These are phyloP conservation scores for Chaetomidium leptoderma DNA, from an alignment of 495 filamentous ascomycete species.

Conservation along the genomic window DNA sequence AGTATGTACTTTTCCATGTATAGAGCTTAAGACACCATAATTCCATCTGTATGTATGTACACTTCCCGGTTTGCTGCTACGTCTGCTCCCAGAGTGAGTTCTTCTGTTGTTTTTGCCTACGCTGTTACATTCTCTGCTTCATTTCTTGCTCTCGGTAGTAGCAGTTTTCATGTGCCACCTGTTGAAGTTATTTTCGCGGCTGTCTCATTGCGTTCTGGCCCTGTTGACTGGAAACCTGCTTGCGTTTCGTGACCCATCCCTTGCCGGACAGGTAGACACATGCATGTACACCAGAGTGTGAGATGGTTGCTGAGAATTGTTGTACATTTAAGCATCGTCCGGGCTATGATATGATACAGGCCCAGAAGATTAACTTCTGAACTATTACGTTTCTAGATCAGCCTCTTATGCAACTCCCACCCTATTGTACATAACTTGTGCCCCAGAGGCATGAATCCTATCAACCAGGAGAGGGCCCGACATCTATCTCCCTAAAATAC, in stretches of 20 bases:
- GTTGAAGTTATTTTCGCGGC: too few species aligned
- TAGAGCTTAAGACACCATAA: not conserved
- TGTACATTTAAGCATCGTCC: not conserved
- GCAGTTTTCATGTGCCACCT: too few species aligned
- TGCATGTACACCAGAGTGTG: not conserved
- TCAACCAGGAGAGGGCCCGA: not conserved
- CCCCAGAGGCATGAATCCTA: not conserved
- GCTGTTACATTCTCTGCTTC: too few species aligned
- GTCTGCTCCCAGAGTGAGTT: too few species aligned
- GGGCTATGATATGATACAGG: slow-evolving; percentile 8
- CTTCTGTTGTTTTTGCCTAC: too few species aligned
- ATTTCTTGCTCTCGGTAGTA: too few species aligned
- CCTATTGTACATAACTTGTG: slow-evolving; percentile 1
- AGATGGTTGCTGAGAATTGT: not conserved
- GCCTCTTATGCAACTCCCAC: not conserved
- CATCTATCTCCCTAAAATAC: not conserved
- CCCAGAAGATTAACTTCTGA: not conserved
- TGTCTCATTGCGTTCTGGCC: too few species aligned
- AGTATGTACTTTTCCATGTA: not conserved
- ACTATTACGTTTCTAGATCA: not conserved
- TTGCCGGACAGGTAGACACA: not conserved
- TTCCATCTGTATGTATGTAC: too few species aligned
- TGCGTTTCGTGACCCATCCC: not conserved
- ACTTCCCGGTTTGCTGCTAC: not conserved
- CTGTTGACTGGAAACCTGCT: not conserved